Percentiles rank a stretch among this genome's conserved stretches.
phyloP scores from a whole-genome alignment of 371 early-diverging fungal genomes.

The Mucor velutinosus region DNA sequence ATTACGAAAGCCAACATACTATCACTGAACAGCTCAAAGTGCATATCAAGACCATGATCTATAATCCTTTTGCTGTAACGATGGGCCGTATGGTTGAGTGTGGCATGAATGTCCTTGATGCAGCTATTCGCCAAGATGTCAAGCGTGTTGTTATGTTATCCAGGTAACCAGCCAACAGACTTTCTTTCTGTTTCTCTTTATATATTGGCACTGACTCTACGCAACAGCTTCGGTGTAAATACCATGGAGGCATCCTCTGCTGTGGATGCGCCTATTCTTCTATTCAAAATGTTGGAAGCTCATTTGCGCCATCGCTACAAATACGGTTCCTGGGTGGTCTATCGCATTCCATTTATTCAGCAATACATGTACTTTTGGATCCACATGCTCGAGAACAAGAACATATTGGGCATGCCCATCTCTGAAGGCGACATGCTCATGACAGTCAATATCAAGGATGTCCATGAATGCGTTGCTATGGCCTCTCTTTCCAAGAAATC shows the following conservation, averaged over 20 bases:
- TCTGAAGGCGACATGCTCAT: slow-evolving; percentile 4
- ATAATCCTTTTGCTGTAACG: neutral
- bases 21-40: slow-evolving; percentile 8
- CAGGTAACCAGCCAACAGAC: too few relatives aligned
- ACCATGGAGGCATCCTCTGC: neutral
- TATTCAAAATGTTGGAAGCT: slow-evolving; percentile 4
- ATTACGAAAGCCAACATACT: slow-evolving; percentile 13
- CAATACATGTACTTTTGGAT: slow-evolving; percentile 29
- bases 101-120: slow-evolving; percentile 11
- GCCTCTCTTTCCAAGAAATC: slow-evolving; percentile 10
- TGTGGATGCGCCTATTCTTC: neutral
- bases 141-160: slow-evolving; percentile 20
- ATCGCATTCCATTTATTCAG: slow-evolving; percentile 24
- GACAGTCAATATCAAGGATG: slow-evolving; percentile 23
- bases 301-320: neutral
- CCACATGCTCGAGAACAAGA: slow-evolving; percentile 21
- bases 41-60: slow-evolving; percentile 10
- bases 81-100: neutral
- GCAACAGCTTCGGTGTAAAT: slow-evolving; percentile 1
- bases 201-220: too few relatives aligned
- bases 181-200: too few relatives aligned
- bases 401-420: slow-evolving; percentile 19
- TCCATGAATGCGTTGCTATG: slow-evolving; percentile 11
- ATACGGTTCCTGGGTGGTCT: slow-evolving; percentile 13
- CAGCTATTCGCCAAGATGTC: slow-evolving; percentile 8